Base-by-base conservation (phyloP, 805 yeast genomes). In the Yarrowia osloensis region DNA sequence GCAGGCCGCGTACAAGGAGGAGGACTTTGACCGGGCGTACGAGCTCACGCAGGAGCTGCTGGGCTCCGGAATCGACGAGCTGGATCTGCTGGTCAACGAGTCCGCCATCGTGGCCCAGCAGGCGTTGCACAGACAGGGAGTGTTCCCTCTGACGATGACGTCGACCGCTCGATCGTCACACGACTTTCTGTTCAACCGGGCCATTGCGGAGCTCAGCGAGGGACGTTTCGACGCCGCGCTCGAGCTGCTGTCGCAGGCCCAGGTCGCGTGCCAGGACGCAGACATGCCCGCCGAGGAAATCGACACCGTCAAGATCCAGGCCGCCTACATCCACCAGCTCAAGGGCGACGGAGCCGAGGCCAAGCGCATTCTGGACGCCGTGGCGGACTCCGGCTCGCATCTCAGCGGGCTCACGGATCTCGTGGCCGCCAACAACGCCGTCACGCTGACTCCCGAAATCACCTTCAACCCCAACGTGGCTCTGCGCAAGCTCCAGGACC, bases 21-120 rank as follows among this genome's bases (percentile, higher is more conserved):
- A 87, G 15, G 74, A 80, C 42, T 71, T 76, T 50, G 69, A 54
- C 2, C 76, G 79, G 33, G 84, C 91, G 0, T 76, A 81, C 68
- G 72, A 74, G 8, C 63, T 85, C 4, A 86, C 85, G 73, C 75
- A 75, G 40, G 77, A 77, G 5, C 76, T 84, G 67, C 73, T 80
- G 44, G 54, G 42, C 22, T 61, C 70, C 12, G 67, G 71, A 5
- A 71, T 73, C 42, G 88, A 82, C 70, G 72, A 71, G 24, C 72
- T 80, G 40, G 93, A 88, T 74, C 73, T 87, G 67, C 72, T 79
- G 31, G 87, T 87, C 50, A 89, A 89, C 73, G 85, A 84, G 71
- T 76, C 85, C 67, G 89, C 91, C 4, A 81, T 86, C n/a, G 76
- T 84, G 26, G 85, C 90, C 12, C 89, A 86, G 73, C 74, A 76